Base-by-base conservation (phyloP, 2,329 filamentous ascomycete genomes). In the Penicillium thymicola region DNA sequence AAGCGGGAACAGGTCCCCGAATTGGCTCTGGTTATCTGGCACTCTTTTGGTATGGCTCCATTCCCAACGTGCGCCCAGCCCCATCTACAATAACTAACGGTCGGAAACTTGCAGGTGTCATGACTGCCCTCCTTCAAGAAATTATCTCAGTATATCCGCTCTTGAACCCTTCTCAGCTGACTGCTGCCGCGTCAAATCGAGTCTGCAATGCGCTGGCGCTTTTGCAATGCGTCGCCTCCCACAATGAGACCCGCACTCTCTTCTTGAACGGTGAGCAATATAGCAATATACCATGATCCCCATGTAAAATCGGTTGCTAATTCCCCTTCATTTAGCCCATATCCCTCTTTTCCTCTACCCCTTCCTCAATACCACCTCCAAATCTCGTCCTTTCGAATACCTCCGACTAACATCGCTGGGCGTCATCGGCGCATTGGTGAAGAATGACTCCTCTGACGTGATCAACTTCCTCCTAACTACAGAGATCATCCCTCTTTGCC, bases 401-500 rank as follows among this genome's bases (percentile, higher is more conserved):
- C 85, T 99, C 51, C 91, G 94, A 51, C 85, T 99, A 34, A 99
- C 94, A 0, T 97, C 92, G 18, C 85, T 99, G 23, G 94, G 94
- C 52, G 94, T 99, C 30, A 97, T 99, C 64, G 94, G 94, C 55
- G 94, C 94, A 2, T 81, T 99, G 44, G 94, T 99, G 58, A 99
- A 99, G 83, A 99, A 99, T 71, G 94, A 99, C 77, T 97, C 92
- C 3, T 93, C 90, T 18, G 94, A 97, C 71, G 94, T 97, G 58
- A 99, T 99, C 80, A 97, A 97, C 80, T 99, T 99, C 73, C 87
- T 99, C 52, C 82, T 99, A 47, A 97, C 94, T 1, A 99, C 94
- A 30, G 94, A 99, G 77, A 99, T 99, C 65, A 99, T 99, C 57
- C 94, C 94, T 10, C 85, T 99, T 13, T 99, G 94, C 75, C 86